Conservation (phyloP, 23 red algal species). For the Gracilariopsis chorda region DNA sequence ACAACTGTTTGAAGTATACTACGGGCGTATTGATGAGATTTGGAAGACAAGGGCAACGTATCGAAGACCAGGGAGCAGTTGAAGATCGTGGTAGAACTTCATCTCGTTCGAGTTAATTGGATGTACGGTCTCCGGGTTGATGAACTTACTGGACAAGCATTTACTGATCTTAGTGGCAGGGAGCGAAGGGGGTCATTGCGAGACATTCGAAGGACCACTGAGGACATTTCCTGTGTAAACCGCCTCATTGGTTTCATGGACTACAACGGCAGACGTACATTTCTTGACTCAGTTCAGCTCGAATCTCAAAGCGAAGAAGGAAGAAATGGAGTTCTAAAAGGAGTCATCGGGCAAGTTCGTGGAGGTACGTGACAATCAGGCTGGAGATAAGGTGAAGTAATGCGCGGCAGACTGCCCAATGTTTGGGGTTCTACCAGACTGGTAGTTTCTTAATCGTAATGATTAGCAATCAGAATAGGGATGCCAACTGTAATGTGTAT, state of each 20-base stretch:
- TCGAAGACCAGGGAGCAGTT: not conserved
- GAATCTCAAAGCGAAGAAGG: no score
- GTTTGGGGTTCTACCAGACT: no score
- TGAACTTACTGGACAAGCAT: not conserved
- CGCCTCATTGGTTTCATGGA: not conserved
- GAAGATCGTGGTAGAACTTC: not conserved
- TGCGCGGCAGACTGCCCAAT: no score
- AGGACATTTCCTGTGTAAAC: constrained; percentile 1
- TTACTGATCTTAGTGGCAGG: not conserved
- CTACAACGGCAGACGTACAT: not conserved
- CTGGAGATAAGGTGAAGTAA: no score
- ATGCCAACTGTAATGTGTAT: no score
- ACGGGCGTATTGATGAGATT: not conserved
- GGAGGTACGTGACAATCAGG: no score
- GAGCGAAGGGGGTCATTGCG: not conserved
- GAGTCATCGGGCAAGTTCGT: no score
- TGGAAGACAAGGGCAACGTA: not conserved
- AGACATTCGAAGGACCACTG: not conserved
- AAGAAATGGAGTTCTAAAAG: no score
- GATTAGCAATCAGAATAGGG: no score
- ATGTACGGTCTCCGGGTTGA: not conserved
- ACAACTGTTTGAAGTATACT: not conserved
- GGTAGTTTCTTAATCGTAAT: no score
- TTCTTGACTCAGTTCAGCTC: not conserved
- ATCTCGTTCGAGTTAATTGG: not conserved